phyloP scores from a whole-genome alignment of 1,284 basidiomycete genomes.

The Tetrapyrgos nigripes region DNA sequence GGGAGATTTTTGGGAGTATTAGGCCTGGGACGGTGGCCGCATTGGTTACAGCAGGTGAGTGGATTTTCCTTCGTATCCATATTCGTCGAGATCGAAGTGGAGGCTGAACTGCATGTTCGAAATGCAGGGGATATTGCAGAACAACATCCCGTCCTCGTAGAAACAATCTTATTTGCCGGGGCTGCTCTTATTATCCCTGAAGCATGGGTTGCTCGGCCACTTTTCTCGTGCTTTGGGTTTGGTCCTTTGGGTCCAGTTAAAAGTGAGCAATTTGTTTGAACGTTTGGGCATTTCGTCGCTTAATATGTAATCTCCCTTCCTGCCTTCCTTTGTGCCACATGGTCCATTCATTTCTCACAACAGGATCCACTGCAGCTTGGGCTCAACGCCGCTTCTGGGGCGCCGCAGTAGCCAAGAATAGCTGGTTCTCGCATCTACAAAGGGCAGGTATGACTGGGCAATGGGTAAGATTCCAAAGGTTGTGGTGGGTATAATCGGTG shows the following conservation, averaged over 20 bases:
- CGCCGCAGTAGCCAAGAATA: constrained; percentile 22
- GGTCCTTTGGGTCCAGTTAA: constrained; percentile 31
- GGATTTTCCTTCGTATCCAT: background rate
- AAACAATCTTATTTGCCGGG: constrained; percentile 19
- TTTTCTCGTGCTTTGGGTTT: constrained; percentile 31
- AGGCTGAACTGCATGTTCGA: background rate
- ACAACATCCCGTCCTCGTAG: constrained; percentile 29
- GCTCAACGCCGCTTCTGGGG: constrained; percentile 33
- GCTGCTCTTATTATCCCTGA: constrained; percentile 25
- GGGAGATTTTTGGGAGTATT: constrained; percentile 3
- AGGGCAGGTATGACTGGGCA: constrained; percentile 17
- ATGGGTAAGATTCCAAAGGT: background rate
- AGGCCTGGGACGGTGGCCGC: background rate
- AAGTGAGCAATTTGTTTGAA: constrained; percentile 20
- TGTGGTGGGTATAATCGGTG: background rate
- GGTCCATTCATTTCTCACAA: background rate
- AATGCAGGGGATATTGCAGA: constrained; percentile 33
- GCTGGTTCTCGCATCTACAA: constrained; percentile 35
- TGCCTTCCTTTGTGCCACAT: background rate
- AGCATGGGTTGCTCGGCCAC: constrained; percentile 25
- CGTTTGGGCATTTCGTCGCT: background rate
- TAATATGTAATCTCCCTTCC: too few species aligned
- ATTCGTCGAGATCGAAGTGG: too few species aligned
- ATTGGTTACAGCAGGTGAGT: constrained; percentile 11
- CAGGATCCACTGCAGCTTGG: constrained; percentile 34